Conservation (phyloP, 2,329 filamentous ascomycete genomes). For the Endocalyx cinctus region DNA sequence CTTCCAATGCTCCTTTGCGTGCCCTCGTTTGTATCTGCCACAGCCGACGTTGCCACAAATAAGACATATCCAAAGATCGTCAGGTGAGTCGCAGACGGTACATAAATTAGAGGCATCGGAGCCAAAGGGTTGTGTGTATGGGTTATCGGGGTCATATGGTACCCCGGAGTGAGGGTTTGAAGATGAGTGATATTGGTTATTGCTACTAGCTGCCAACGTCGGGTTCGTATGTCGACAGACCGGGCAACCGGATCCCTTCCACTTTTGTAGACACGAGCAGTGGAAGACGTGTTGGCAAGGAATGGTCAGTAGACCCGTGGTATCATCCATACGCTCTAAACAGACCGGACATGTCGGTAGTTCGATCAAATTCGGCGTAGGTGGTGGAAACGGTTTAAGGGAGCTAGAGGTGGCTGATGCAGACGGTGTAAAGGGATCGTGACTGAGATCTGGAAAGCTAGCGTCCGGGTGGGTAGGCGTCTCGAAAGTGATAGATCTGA, state of each 20-base stretch:
- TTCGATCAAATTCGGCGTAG: constrained; percentile 81
- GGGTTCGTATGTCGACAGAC: constrained; percentile 83
- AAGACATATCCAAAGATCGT: constrained; percentile 91
- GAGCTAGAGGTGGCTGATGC: constrained; percentile 33
- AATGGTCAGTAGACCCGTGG: constrained; percentile 89
- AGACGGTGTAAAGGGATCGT: constrained; percentile 60
- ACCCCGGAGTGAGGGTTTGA: constrained; percentile 15
- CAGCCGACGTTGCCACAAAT: constrained; percentile 92
- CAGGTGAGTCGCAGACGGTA: constrained; percentile 70
- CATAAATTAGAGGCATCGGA: constrained; percentile 65
- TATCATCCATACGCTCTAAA: constrained; percentile 96
- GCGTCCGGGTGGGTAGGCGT: constrained; percentile 45
- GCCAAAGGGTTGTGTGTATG: constrained; percentile 52
- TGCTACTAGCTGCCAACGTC: constrained; percentile 15
- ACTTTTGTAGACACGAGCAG: constrained; percentile 92
- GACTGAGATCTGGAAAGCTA: constrained; percentile 55
- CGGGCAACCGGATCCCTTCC: constrained; percentile 89
- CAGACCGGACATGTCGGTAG: constrained; percentile 95
- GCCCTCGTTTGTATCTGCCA: constrained; percentile 87
- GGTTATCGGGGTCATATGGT: constrained; percentile 43
- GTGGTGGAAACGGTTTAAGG: constrained; percentile 57
- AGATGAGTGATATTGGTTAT: constrained; percentile 15
- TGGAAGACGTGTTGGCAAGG: constrained; percentile 98
- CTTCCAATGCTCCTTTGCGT: constrained; percentile 92
- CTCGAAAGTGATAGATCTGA: constrained; percentile 86